Percentiles rank a stretch among this genome's conserved stretches.
These are phyloP conservation scores for Mallotus japonicus DNA, from an alignment of 441 rosid genomes.

Conservation along the genomic window DNA sequence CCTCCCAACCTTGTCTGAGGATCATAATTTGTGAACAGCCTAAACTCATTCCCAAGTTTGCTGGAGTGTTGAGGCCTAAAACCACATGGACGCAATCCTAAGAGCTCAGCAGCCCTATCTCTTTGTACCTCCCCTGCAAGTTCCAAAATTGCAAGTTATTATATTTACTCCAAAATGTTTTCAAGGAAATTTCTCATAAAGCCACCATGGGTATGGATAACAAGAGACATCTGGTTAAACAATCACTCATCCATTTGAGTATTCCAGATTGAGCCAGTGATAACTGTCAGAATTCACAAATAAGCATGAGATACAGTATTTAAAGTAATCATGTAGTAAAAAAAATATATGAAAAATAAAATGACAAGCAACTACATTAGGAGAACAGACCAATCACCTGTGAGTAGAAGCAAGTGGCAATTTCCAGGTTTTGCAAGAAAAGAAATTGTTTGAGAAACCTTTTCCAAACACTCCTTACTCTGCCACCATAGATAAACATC, in stretches of 20 bases:
- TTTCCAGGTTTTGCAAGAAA: constrained; percentile 53
- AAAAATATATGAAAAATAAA: not conserved
- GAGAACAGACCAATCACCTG: constrained; percentile 44
- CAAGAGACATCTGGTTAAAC: not conserved
- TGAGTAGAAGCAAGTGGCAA: constrained; percentile 65
- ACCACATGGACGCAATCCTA: constrained; percentile 69
- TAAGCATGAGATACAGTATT: not conserved
- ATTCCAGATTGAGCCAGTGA: not conserved
- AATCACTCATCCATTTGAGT: not conserved
- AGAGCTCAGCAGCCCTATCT: constrained; percentile 65
- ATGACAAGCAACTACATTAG: not conserved
- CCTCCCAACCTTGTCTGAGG: constrained; percentile 80
- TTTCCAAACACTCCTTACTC: constrained; percentile 87
- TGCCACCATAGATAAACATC: constrained; percentile 33
- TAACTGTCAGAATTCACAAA: not conserved
- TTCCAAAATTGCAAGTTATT: constrained; percentile 1
- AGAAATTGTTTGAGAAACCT: constrained; percentile 59
- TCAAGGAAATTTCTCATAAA: not conserved
- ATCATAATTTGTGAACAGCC: constrained; percentile 74
- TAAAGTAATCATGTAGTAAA: not conserved
- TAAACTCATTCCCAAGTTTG: constrained; percentile 87
- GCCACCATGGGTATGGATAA: not conserved
- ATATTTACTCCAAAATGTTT: not conserved
- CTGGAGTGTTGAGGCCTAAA: constrained; percentile 79
- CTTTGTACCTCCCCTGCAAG: constrained; percentile 80